These are phyloP conservation scores for Neckera pumila DNA, from an alignment of 225 moss, liverwort and hornwort genomes.

Conservation along the genomic window DNA sequence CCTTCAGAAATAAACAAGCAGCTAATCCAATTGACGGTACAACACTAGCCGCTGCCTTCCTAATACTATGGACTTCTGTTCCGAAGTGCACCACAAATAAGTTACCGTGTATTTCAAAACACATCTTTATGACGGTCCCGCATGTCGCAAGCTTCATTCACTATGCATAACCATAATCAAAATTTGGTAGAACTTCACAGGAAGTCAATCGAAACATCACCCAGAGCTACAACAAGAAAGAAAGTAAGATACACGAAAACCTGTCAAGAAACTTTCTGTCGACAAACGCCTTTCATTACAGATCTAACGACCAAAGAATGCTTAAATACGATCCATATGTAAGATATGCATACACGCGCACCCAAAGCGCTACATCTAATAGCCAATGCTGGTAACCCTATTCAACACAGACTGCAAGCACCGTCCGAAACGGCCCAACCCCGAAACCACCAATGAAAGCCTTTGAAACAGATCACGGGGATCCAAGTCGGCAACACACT, in stretches of 20 bases:
- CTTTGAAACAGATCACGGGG: not conserved
- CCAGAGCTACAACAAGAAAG: not conserved
- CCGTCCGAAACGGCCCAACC: not conserved
- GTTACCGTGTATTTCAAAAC: not conserved
- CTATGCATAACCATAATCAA: not conserved
- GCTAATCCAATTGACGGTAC: not conserved
- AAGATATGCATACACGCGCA: not conserved
- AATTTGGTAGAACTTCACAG: not conserved
- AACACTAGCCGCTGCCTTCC: not conserved
- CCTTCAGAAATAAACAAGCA: not conserved
- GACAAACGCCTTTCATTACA: not conserved
- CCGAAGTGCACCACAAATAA: not conserved
- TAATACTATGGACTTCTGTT: not conserved
- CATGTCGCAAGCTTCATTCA: not conserved
- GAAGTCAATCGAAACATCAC: not conserved
- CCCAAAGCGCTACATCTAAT: not conserved
- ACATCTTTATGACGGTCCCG: not conserved
- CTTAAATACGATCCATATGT: not conserved
- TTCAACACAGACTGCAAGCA: not conserved
- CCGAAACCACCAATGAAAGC: not conserved
- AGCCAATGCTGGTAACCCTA: constrained; percentile 12
- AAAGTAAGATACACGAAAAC: not conserved
- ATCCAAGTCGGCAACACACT: not conserved
- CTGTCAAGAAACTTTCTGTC: not conserved
- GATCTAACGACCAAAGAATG: constrained; percentile 1